Base-by-base conservation (phyloP, 2,329 filamentous ascomycete genomes). In the Teratosphaeriaceae sp. region DNA sequence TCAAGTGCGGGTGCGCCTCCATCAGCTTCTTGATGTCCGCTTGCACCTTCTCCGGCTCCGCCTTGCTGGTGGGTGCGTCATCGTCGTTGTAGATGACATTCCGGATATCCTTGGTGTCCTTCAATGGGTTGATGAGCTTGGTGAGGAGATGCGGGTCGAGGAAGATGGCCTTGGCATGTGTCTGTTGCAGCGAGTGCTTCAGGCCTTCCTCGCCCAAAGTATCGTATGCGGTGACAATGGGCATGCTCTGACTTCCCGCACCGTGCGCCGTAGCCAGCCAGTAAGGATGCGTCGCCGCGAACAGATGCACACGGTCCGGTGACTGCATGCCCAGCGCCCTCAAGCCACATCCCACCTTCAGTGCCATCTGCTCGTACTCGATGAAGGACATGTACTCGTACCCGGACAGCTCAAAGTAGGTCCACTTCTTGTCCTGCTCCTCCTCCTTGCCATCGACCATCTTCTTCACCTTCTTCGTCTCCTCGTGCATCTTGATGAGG, bases 211-310 rank as follows among this genome's bases (percentile, higher is more conserved):
- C 78, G 42, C 89, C 89, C 34, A 96, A 82, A 22, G 88, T 94
- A 65, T 96, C 89, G 67, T 96, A 96, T 39, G 89, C 88, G 35
- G 90, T 97, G 39, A 96, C 90, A 53, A 96, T 89, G 46, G 86
- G 80, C 63, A 96, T 80, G 34, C 86, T 89, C 67, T 97, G 90
- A 13, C 88, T 89, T 16, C 81, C 68, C 43, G 78, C 84, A 72
- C 71, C 62, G 35, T 65, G 61, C 20, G 89, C 85, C 57, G 85
- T 79, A 42, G 82, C 79, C 51, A 96, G 75, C 90, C 90, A 97
- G 68, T 87, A 78, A 40, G 80, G 76, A 64, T 81, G 86, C 3
- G 87, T 94, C n/a, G 84, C 79, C 37, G 84, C 88, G 61, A 88
- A 94, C 43, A 94, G 73, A 63, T 94, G 87, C 54, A 94, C 64